Conservation (phyloP, 345 rosid genomes). For the Carallia pectinifolia region DNA sequence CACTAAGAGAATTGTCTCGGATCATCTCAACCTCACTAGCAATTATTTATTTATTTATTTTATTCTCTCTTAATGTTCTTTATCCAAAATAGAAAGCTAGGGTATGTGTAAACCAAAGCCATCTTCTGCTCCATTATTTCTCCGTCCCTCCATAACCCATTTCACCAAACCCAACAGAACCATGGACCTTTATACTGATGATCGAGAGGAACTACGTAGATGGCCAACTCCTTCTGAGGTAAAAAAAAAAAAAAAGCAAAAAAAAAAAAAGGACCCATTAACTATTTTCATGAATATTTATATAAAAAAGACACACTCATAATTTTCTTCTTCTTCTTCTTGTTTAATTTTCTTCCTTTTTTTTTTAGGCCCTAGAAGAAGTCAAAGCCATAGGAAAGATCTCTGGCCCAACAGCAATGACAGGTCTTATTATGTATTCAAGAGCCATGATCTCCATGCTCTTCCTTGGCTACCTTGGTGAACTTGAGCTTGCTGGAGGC, state of each 20-base stretch:
- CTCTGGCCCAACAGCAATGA: constrained; percentile 81
- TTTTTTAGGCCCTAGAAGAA: constrained; percentile 65
- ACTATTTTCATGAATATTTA: not conserved
- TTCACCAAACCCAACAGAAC: constrained; percentile 43
- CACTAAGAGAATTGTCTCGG: no score
- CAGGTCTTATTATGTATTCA: constrained; percentile 81
- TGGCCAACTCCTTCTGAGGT: constrained; percentile 94
- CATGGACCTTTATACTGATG: constrained; percentile 32
- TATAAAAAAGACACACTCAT: constrained; percentile 2
- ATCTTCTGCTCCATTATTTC: constrained; percentile 53
- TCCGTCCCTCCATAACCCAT: constrained; percentile 39
- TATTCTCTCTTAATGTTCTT: not conserved
- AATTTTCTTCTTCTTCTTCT: constrained; percentile 6
- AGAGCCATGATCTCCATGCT: constrained; percentile 98
- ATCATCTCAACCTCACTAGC: not conserved
- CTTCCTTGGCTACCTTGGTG: constrained; percentile 91
- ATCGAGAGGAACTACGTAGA: constrained; percentile 42
- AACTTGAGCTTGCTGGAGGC: constrained; percentile 93
- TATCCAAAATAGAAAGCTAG: no score
- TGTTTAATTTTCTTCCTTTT: constrained; percentile 8
- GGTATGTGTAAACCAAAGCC: constrained; percentile 64
- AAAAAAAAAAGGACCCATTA: not conserved
- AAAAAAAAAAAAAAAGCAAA: not conserved
- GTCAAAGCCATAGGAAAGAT: constrained; percentile 82
- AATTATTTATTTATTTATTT: not conserved